Base-by-base conservation (phyloP, 2,329 filamentous ascomycete species). In the Colletotrichum caudatum region DNA sequence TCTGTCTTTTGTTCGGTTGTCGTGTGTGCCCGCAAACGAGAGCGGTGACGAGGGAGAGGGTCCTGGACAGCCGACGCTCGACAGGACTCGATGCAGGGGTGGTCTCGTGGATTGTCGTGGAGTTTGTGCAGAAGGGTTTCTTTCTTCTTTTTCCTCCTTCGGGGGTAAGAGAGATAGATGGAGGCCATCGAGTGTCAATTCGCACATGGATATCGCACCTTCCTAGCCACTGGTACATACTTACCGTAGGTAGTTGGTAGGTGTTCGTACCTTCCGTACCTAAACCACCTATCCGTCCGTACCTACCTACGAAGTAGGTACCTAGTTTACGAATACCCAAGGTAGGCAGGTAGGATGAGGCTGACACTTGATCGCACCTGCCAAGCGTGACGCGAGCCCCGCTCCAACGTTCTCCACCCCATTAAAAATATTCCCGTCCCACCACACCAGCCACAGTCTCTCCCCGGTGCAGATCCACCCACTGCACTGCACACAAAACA, bases 291-390 rank as follows among this genome's bases (percentile, higher is more conserved):
- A 29, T 35, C 35, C 35, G 35, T 35, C 35, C 35, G 35, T 37
- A 37, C 35, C 9, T 37, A 9, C 11, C 29, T 29, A 29, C 29
- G 29, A 29, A 29, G 29, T 29, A 29, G 3, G 29, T 29, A 29
- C 29, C 29, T 29, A 29, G 29, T 29, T 29, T 29, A 29, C 29
- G 29, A 29, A 29, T 29, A 29, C 29, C 29, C 5, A 29, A 11
- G 2, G 11, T 37, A 37, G 35, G 35, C 35, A 37, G 2, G 18
- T 44, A 44, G 20, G 8, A 26, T 39, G 56, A 54, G 54, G 54
- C 51, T 60, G 64, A 50, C 66, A 72, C 70, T 67, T 72, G 70
- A 41, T 14, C 33, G 66, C 70, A 72, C 66, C 67, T 72, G 70
- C 35, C 66, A 61, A 41, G 41, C 41, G 33, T 56, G 26, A 44